Conservation (phyloP, 352 stramenopile species). For the Globisporangium alternatum region DNA sequence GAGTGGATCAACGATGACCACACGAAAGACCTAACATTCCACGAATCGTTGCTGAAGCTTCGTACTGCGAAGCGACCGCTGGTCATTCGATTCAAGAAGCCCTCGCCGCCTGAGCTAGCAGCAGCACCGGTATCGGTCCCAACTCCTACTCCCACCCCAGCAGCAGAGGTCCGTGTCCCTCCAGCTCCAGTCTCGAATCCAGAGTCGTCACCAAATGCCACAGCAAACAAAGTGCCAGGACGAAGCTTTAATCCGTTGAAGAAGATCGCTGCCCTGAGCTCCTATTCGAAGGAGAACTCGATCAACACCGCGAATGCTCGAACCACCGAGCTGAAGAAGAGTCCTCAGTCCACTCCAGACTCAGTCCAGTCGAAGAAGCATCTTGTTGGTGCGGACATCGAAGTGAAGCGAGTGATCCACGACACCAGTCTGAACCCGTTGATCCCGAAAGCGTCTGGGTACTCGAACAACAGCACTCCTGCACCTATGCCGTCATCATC, state of each 20-base stretch:
- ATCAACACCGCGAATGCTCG: constrained; percentile 34
- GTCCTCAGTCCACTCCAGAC: constrained; percentile 23
- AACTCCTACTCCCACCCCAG: constrained; percentile 6
- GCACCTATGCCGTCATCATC: constrained; percentile 8
- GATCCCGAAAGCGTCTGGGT: constrained; percentile 10
- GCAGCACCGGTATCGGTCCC: constrained; percentile 20
- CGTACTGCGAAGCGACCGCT: constrained; percentile 79
- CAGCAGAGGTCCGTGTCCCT: constrained; percentile 5
- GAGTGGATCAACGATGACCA: constrained; percentile 85
- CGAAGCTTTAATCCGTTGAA: constrained; percentile 62
- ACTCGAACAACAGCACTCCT: constrained; percentile 12
- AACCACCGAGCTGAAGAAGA: constrained; percentile 17
- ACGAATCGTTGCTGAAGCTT: constrained; percentile 81
- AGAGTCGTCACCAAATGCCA: constrained; percentile 8
- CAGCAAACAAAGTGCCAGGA: constrained; percentile 9
- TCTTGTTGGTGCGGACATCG: constrained; percentile 26
- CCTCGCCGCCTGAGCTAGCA: constrained; percentile 39
- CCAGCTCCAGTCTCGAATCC: constrained; percentile 21
- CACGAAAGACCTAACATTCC: constrained; percentile 69
- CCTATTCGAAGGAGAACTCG: constrained; percentile 43
- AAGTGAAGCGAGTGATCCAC: constrained; percentile 34
- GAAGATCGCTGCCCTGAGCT: constrained; percentile 51
- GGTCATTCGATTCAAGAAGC: constrained; percentile 83
- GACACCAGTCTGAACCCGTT: constrained; percentile 16
- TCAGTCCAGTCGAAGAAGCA: constrained; percentile 20